Base-by-base conservation (phyloP, 2,329 filamentous ascomycete species). In the Exophiala sp. region DNA sequence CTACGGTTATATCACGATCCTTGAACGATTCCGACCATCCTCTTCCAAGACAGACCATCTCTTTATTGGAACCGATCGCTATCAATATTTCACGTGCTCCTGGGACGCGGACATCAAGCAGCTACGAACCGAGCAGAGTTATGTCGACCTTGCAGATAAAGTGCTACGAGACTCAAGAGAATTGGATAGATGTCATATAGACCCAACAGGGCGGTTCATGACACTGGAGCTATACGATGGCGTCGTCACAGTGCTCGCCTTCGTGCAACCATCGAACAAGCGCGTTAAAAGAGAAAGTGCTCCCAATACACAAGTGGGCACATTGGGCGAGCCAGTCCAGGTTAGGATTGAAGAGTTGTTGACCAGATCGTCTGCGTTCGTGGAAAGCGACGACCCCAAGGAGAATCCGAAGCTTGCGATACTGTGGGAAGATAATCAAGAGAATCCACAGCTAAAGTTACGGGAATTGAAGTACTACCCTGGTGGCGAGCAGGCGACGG, bases 51-150 rank as follows among this genome's bases (percentile, higher is more conserved):
- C 85, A 44, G 91, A 97, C 63, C 83, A 96, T 58, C 82, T 99
- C 57, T 96, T 99, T 68, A 81, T 99, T 53, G 92, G 91, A 46
- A 99, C 94, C 43, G 88, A 96, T 67, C 84, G 88, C 51, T 88
- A 89, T 63, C 86, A 91, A 65, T 97, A 96, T 73, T 96, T 97
- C 70, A 95, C 90, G 1, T 71, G 96, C 16, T 84, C 80, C 12
- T 99, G 94, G 91, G 85, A 96, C 63, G 65, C 78, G 0, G 71
- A 80, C 1, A 72, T 66, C 20, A 77, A 75, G 16, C 71, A 78
- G 50, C 69, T 85, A 11, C 72, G 72, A 35, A 86, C 83, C 2
- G 67, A 83, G 61, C 78, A 82, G 69, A 78, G 75, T 55, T 82
- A 79, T 68, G 75, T 81, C 40, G 80, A 86, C 63, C 72, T 86